Conservation (phyloP, 2,329 filamentous ascomycete genomes). For the Aphanocladium album region DNA sequence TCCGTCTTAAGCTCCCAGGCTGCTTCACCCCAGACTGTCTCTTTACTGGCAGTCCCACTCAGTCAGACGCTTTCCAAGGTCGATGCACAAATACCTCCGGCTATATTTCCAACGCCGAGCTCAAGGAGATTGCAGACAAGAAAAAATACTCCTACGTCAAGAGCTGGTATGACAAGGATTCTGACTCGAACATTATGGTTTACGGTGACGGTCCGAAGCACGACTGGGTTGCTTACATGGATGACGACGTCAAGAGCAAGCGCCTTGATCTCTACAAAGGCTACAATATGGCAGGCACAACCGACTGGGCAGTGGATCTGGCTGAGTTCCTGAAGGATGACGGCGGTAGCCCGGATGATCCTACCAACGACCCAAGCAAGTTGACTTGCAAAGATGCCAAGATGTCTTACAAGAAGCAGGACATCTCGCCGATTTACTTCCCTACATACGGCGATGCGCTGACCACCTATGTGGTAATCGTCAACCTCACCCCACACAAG, state of each 20-base stretch:
- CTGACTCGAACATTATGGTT: conserved; percentile 14
- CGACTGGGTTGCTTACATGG: conserved; percentile 23
- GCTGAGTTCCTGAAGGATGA: not conserved
- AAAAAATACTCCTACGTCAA: not conserved
- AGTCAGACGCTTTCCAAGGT: conserved; percentile 11
- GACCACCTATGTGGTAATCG: conserved; percentile 24
- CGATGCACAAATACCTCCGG: conserved; percentile 23
- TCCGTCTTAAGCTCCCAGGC: not conserved
- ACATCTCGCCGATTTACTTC: not conserved
- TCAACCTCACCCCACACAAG: conserved; percentile 28
- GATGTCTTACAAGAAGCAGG: not conserved
- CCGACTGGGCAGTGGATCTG: not conserved
- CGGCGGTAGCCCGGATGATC: not conserved
- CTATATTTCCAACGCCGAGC: conserved; percentile 24
- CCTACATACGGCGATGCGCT: not conserved
- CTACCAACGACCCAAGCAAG: not conserved
- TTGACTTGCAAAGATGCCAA: not conserved
- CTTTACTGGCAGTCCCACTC: not conserved
- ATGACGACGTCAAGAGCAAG: conserved; percentile 16
- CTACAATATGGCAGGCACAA: not conserved
- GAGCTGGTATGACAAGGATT: conserved; percentile 3
- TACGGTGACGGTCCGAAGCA: conserved; percentile 4
- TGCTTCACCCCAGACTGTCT: not conserved
- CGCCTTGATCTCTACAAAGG: not conserved
- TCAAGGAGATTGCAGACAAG: conserved; percentile 19